A percentile compares a stretch with the other conserved stretches of the same genome.
phyloP scores from a whole-genome alignment of 345 rosid species.

The Iberis pinnata region DNA sequence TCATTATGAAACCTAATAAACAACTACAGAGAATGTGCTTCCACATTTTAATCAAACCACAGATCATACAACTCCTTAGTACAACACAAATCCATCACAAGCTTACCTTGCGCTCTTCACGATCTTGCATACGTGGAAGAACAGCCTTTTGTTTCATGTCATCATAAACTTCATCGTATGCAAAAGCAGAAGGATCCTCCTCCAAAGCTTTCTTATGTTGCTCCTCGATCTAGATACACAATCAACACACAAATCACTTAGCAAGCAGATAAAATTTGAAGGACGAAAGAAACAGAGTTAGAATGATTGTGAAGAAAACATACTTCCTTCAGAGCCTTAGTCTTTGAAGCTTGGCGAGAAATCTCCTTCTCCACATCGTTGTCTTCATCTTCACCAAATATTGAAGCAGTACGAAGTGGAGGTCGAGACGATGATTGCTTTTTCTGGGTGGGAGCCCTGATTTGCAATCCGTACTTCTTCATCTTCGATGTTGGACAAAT shows the following conservation, averaged over 20 bases:
- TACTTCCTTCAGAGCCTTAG: conserved; percentile 69
- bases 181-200: conserved; percentile 75
- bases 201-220: conserved; percentile 77
- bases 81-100: too few relatives aligned
- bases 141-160: conserved; percentile 59
- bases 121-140: conserved; percentile 49
- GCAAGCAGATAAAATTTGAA: background rate
- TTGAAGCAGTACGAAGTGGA: conserved; percentile 41
- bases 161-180: conserved; percentile 78
- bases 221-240: conserved; percentile 57
- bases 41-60: too few relatives aligned
- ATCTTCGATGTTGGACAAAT: conserved; percentile 34
- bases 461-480: conserved; percentile 86
- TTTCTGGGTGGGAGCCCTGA: conserved; percentile 64
- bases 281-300: background rate
- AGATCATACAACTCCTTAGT: background rate
- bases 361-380: conserved; percentile 71
- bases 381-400: conserved; percentile 54
- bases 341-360: conserved; percentile 66
- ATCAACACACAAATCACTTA: background rate
- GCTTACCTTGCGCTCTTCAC: conserved; percentile 67
- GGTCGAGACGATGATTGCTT: conserved; percentile 47
- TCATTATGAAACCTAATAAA: background rate
- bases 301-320: background rate
- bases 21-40: too few relatives aligned